phyloP scores from a whole-genome alignment of 306 rosid genomes.

The Comarum palustre region DNA sequence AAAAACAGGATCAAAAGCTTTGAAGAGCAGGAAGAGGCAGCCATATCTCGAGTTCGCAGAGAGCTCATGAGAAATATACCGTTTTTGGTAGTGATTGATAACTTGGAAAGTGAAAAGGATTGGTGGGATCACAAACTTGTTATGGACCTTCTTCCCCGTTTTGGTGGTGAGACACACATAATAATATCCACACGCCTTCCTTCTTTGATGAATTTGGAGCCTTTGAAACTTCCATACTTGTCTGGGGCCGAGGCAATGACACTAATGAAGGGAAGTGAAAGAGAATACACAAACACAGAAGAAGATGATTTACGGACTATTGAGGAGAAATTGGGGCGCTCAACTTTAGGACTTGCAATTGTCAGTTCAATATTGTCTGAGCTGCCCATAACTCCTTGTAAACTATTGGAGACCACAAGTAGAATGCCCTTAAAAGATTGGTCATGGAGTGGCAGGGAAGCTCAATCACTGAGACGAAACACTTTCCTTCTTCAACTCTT shows the following conservation, averaged over 20 bases:
- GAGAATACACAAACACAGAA: conserved; percentile 50
- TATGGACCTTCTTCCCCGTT: conserved; percentile 94
- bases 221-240: conserved; percentile 69
- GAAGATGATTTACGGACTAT: conserved; percentile 79
- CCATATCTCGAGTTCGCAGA: conserved; percentile 67
- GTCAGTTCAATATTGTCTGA: conserved; percentile 72
- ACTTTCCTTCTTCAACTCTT: conserved; percentile 73
- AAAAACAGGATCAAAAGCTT: conserved; percentile 58
- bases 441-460: conserved; percentile 62
- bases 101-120: conserved; percentile 83
- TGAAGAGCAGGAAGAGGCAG: conserved; percentile 79
- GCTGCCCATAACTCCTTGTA: conserved; percentile 75
- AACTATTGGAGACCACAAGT: conserved; percentile 68
- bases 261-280: conserved; percentile 62
- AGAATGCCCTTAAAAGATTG: conserved; percentile 80
- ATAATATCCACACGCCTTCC: conserved; percentile 74
- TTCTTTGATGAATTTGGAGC: conserved; percentile 73
- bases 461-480: conserved; percentile 46
- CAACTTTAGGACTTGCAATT: conserved; percentile 70
- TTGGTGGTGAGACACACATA: conserved; percentile 81
- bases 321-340: conserved; percentile 75
- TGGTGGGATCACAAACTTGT: conserved; percentile 92
- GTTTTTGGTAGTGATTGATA: conserved; percentile 72
- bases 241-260: conserved; percentile 80
- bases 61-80: conserved; percentile 87